A percentile compares a stretch with the other conserved stretches of the same genome.
phyloP scores from a whole-genome alignment of 2,329 filamentous ascomycete species.

The Coniochaeta sp. region DNA sequence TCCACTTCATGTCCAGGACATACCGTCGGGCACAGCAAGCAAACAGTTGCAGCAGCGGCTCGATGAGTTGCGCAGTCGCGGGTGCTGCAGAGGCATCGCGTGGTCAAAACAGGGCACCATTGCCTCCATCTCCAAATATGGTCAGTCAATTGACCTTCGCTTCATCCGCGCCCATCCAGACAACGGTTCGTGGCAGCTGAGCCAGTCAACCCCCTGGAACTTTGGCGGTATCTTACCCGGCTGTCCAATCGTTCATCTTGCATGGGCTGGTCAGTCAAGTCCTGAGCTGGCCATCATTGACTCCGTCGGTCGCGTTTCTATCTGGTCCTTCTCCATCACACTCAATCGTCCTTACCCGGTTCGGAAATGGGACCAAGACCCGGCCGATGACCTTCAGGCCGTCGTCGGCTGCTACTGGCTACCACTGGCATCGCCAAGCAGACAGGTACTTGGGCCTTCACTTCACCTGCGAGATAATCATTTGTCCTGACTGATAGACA shows the following conservation, averaged over 20 bases:
- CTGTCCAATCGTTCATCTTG: constrained; percentile 68
- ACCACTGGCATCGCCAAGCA: constrained; percentile 41
- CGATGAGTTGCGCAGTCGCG: constrained; percentile 67
- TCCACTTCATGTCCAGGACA: background rate
- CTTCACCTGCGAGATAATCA: background rate
- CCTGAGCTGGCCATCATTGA: constrained; percentile 82
- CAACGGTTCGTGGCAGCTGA: constrained; percentile 68
- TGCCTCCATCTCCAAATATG: constrained; percentile 69
- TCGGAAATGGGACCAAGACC: constrained; percentile 58
- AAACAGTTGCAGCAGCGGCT: constrained; percentile 67
- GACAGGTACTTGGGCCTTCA: constrained; percentile 25
- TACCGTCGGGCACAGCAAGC: constrained; percentile 18
- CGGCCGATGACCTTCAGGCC: constrained; percentile 65
- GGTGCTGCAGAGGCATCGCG: constrained; percentile 75
- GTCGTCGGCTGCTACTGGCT: constrained; percentile 87
- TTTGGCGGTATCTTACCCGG: constrained; percentile 53
- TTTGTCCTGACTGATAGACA: constrained; percentile 3
- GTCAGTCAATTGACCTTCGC: constrained; percentile 62
- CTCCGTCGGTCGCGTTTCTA: constrained; percentile 65
- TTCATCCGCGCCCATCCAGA: constrained; percentile 63
- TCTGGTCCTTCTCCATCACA: constrained; percentile 63
- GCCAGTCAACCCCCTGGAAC: constrained; percentile 56
- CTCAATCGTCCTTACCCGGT: constrained; percentile 64
- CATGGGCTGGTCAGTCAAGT: constrained; percentile 66
- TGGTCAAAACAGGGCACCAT: constrained; percentile 89